Evolutionary conservation across 2,329 filamentous ascomycete genomes (phyloP), one percentile per base, ranked within the genome.

Genomic region (Epichloe gansuensis): DNA sequence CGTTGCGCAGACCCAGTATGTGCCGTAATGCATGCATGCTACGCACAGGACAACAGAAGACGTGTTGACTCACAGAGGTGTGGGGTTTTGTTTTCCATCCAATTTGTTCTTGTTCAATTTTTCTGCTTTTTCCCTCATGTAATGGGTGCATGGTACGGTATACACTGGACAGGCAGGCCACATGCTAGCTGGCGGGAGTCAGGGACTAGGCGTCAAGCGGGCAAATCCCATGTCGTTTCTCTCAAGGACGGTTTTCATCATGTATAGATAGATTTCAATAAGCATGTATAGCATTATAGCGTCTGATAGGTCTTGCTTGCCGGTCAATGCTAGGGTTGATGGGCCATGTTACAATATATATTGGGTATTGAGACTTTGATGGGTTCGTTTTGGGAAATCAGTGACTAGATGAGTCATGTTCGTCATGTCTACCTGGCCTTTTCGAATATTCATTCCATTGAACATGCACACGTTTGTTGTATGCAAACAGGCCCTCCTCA

Each of bases 1-100:
- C 54, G 55, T 60, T 42, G 58, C 56, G 35, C 58, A 60, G 58
- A 58, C 59, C 48, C 57, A 64, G 61, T 66, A 67, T 62, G 64
- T 66, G 62, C 62, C 63, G 28, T 56, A 52, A 58, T 43, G 43
- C 2, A 58, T 45, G 43, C 2, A 35, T 9, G 37, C 21, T 45
- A 13, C 15, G 0, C 41, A 41, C n/a, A 43, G 23, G n/a, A 15
- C 41, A 5, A 6, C 41, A 25, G n/a, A 5, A 11, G 5, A 21
- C 41, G 9, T 13, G 41, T 21, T 11, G 0, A 31, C 31, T 31
- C 31, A 31, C 9, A 4, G 31, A 4, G 31, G 31, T 11, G 31
- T 4, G 9, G 31, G 37, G 37, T 4, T 39, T n/a, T 39, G 37
- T n/a, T 7, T 39, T 12, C 37, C 6, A n/a, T 39, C 3, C 12